Base-by-base conservation (phyloP, 768 basidiomycete species). In the Amanita brunnescens region DNA sequence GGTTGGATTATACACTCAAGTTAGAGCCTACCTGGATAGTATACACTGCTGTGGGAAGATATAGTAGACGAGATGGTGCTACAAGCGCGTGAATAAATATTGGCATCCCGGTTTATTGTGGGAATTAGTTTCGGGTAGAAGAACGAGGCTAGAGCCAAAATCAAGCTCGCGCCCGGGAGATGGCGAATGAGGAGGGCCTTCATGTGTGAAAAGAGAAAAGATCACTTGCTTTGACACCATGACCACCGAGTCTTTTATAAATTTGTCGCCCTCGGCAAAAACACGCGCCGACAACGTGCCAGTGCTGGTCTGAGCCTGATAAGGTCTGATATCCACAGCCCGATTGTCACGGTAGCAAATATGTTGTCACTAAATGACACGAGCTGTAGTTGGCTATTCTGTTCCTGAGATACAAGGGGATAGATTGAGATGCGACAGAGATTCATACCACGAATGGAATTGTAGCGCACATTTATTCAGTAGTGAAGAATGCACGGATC, bases 1-100 rank as follows among this genome's bases (percentile, higher is more conserved):
- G 39, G 18, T 20, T 5, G 16, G 9, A 10, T 1, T 16, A 5
- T 12, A 23, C 21, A 12, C 13, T 5, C 32, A 18, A 5, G 6
- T 4, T 33, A 9, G 42, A 72, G 57, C 23, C 70, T 54, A 7
- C 50, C 38, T 5, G 12, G 39, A 24, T 50, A 41, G 29, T 8
- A 41, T 13, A 50, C 49, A 3, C 41, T 12, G 32, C 49, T 50
- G 23, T 40, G 16, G n/a, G 23, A n/a, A 12, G 47, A 49, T 6
- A 49, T 39, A 10, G 14, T 10, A 8, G 21, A 12, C 6, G 35
- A 6, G 10, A 49, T 49, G 8, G 14, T 6, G 8, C 13, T 10
- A 39, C 47, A 49, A 16, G n/a, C 5, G 14, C 12, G 6, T 2
- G 23, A 34, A 23, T 8, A 38, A 23, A 29, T 7, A 29, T 2